Percentiles rank a stretch among this genome's conserved stretches.
phyloP scores from a whole-genome alignment of 441 rosid species.

The Raphanus hybrid region DNA sequence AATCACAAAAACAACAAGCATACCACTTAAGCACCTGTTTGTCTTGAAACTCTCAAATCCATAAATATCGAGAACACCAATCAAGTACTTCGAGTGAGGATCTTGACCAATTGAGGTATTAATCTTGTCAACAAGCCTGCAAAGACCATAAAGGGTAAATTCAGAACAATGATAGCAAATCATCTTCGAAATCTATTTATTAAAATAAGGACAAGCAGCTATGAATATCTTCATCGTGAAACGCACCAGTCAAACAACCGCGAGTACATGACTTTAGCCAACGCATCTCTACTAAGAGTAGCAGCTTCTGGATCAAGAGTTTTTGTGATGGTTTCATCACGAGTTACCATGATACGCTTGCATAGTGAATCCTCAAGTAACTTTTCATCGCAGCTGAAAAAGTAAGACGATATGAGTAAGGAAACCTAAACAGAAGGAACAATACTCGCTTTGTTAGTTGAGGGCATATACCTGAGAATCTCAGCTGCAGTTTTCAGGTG shows the following conservation, averaged over 20 bases:
- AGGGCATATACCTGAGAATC: constrained; percentile 62
- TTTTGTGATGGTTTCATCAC: constrained; percentile 97
- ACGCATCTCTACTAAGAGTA: constrained; percentile 85
- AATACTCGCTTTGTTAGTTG: constrained; percentile 16
- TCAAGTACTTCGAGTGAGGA: constrained; percentile 78
- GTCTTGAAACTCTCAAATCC: constrained; percentile 99
- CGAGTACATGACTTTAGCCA: constrained; percentile 93
- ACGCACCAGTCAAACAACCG: constrained; percentile 93
- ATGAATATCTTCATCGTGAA: constrained; percentile 38
- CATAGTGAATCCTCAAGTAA: constrained; percentile 94
- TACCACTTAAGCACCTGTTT: constrained; percentile 93
- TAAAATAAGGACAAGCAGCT: constrained; percentile 33
- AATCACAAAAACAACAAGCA: constrained; percentile 55
- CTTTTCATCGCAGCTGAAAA: constrained; percentile 79
- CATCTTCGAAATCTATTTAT: constrained; percentile 19
- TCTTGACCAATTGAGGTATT: constrained; percentile 94
- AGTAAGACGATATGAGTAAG: constrained; percentile 35
- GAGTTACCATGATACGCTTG: constrained; percentile 95
- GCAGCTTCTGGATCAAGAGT: constrained; percentile 96
- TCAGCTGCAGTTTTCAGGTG: constrained; percentile 93
- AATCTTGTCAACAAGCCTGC: constrained; percentile 92
- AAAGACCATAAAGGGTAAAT: constrained; percentile 40
- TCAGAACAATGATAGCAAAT: constrained; percentile 16
- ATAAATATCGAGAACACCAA: constrained; percentile 96
- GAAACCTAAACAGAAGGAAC: constrained; percentile 29